Percentiles rank a stretch among this genome's conserved stretches.
phyloP scores from a whole-genome alignment of 208 protist species.

The Trypanosoma congolense region DNA sequence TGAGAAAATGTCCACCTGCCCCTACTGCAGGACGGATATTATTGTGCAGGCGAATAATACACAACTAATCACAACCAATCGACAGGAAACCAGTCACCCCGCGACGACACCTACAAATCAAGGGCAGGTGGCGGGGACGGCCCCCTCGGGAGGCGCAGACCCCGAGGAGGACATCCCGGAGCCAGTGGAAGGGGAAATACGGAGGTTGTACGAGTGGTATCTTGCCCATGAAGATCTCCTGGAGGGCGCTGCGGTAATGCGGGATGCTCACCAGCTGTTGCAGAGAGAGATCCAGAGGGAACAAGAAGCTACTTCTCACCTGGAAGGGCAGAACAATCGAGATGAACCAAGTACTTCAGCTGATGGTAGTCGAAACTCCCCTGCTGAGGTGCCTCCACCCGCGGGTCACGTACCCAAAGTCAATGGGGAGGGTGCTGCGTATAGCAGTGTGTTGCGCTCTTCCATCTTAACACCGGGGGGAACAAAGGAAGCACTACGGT shows the following conservation, averaged over 20 bases:
- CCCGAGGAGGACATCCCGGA: background rate
- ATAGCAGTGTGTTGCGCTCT: background rate
- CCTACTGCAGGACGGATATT: slow-evolving; percentile 75
- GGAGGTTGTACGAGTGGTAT: slow-evolving; percentile 31
- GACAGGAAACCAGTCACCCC: background rate
- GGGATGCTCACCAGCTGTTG: background rate
- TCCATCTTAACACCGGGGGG: background rate
- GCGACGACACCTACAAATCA: background rate
- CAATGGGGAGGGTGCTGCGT: background rate
- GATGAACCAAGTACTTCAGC: too few species aligned
- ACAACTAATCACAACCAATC: background rate
- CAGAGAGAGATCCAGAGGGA: background rate
- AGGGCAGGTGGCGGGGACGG: background rate
- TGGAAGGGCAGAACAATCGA: slow-evolving; percentile 5
- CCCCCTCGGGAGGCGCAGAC: background rate
- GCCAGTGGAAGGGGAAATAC: slow-evolving; percentile 21
- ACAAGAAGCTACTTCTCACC: background rate
- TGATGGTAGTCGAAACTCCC: too few species aligned
- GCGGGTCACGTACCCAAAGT: too few species aligned
- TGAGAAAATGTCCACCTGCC: slow-evolving; percentile 71
- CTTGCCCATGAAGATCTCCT: too few species aligned
- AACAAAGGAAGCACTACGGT: slow-evolving; percentile 3
- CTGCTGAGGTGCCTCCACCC: too few species aligned
- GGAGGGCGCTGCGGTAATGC: too few species aligned
- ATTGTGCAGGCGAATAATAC: slow-evolving; percentile 14